Evolutionary conservation across 2,329 filamentous ascomycete species (phyloP), one percentile per base, ranked within the genome.

Genomic region (Diplodia sapinea): DNA sequence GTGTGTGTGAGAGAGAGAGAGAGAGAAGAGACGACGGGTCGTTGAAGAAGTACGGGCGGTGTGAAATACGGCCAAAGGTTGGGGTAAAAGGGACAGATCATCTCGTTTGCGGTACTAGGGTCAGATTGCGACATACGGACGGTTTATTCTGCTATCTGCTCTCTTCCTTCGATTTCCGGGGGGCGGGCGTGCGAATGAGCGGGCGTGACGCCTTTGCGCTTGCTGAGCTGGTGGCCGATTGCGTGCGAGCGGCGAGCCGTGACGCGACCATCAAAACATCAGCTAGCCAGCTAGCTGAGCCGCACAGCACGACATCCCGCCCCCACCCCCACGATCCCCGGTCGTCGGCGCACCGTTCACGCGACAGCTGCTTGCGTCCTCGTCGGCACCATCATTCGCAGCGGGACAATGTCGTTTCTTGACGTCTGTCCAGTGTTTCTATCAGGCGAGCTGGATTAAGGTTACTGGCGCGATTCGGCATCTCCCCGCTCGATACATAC

Each of bases 51-150:
- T 33, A 33, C 31, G 31, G 31, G 6, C 31, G 4, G 26, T 54
- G 52, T 55, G 29, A 55, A 55, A 55, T 55, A 55, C 29, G 11
- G 33, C 9, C 7, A 15, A 1, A 23, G 52, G 36, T 38, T 57
- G 31, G 55, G 31, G 33, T 23, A 17, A 33, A 23, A 38, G 55
- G 29, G 40, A 38, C 59, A 23, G 57, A 47, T 50, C 17, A 33
- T 31, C 29, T 63, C 29, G 9, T 47, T 51, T 63, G n/a, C 23
- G 33, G 33, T 23, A 57, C 57, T 63, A 51, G 59, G 59, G 59
- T 63, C 59, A 38, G 59, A 63, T 63, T 63, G 59, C 59, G 59
- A 63, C 59, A 63, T 63, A 51, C 31, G 59, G 31, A 23, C 59
- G 26, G n/a, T 36, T 51, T 36, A 47, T 63, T 63, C 13, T 47